phyloP scores from a whole-genome alignment of 2,329 filamentous ascomycete species.

The Neonectria sp. region DNA sequence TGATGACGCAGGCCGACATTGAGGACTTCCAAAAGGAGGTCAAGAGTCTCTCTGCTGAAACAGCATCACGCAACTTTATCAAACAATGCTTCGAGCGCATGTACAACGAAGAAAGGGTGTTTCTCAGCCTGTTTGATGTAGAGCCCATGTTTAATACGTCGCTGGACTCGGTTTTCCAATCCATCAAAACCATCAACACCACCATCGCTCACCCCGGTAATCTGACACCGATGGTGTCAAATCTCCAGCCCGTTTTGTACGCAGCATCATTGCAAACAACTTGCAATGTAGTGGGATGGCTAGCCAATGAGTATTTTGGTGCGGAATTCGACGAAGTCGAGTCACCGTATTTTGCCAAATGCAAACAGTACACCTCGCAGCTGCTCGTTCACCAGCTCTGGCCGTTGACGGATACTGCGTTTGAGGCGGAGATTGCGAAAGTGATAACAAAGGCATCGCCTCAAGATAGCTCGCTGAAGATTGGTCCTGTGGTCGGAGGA shows the following conservation, averaged over 20 bases:
- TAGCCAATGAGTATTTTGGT: conserved; percentile 71
- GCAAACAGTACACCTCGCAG: conserved; percentile 69
- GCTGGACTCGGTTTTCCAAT: conserved; percentile 65
- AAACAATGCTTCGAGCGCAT: conserved; percentile 74
- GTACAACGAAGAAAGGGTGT: conserved; percentile 68
- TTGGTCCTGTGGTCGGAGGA: conserved; percentile 64
- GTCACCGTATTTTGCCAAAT: conserved; percentile 66
- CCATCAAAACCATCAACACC: conserved; percentile 65
- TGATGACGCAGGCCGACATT: conserved; percentile 67
- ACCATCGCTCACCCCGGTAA: conserved; percentile 69
- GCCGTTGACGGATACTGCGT: conserved; percentile 68
- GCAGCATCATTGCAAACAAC: conserved; percentile 63
- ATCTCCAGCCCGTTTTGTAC: conserved; percentile 65
- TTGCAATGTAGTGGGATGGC: conserved; percentile 71
- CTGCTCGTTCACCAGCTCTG: conserved; percentile 71
- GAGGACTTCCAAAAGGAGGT: conserved; percentile 68
- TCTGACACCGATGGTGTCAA: conserved; percentile 65
- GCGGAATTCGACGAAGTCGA: conserved; percentile 72
- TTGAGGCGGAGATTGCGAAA: conserved; percentile 70
- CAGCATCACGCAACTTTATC: conserved; percentile 70
- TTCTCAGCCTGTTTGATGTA: conserved; percentile 69
- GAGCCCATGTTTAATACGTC: conserved; percentile 68
- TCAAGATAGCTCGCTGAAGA: conserved; percentile 64
- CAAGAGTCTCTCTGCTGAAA: conserved; percentile 66
- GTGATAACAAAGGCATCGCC: conserved; percentile 66